phyloP scores from a whole-genome alignment of 768 basidiomycete genomes.

The Leccinum olivaceopallidum region DNA sequence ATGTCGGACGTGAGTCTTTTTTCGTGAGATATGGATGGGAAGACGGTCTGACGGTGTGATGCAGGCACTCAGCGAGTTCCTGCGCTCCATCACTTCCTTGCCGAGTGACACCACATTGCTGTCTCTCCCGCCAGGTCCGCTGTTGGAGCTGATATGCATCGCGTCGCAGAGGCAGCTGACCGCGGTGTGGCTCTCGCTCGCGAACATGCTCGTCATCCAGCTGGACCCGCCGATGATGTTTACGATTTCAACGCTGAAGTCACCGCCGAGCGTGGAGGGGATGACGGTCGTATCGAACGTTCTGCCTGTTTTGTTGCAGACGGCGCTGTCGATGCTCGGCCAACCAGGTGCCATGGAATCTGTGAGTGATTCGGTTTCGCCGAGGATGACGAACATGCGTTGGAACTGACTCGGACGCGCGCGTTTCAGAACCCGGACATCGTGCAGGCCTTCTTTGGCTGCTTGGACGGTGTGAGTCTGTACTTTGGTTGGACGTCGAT shows the following conservation, averaged over 20 bases:
- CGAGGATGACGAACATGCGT: neutral
- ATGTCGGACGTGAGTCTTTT: slow-evolving; percentile 65
- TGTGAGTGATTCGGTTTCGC: slow-evolving; percentile 41
- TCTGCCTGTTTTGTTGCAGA: slow-evolving; percentile 58
- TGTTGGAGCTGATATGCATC: slow-evolving; percentile 76
- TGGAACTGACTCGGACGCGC: slow-evolving; percentile 8
- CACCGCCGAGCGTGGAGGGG: slow-evolving; percentile 54
- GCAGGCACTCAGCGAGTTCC: slow-evolving; percentile 77
- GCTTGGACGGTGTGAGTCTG: slow-evolving; percentile 66
- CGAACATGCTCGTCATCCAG: slow-evolving; percentile 77
- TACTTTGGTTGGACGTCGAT: neutral
- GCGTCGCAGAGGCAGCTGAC: slow-evolving; percentile 73
- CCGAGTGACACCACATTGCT: slow-evolving; percentile 76
- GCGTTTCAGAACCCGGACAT: slow-evolving; percentile 80
- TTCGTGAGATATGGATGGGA: neutral
- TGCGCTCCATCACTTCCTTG: slow-evolving; percentile 84
- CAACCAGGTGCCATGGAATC: slow-evolving; percentile 66
- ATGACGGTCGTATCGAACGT: slow-evolving; percentile 54
- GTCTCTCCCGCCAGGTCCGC: slow-evolving; percentile 76
- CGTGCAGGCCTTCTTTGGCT: slow-evolving; percentile 86
- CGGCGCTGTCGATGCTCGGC: slow-evolving; percentile 52
- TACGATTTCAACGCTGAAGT: slow-evolving; percentile 42
- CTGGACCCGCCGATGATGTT: slow-evolving; percentile 68
- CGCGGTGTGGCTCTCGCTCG: slow-evolving; percentile 82
- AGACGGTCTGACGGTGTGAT: slow-evolving; percentile 1